Base-by-base conservation (phyloP, 2,329 filamentous ascomycete species). In the Aaosphaeria arxii region DNA sequence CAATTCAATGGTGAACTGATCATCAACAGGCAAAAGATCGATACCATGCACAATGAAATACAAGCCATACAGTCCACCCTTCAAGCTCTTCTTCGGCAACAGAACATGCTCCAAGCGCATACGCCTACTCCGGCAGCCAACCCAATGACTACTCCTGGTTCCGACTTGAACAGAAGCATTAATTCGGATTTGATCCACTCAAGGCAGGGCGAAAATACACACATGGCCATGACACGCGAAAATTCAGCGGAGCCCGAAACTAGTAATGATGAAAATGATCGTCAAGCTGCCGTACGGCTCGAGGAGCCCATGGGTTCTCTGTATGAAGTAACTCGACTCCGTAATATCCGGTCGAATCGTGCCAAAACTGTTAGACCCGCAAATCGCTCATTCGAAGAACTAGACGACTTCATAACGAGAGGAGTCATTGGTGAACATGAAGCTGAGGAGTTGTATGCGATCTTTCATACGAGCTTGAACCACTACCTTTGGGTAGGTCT, bases 191-290 rank as follows among this genome's bases (percentile, higher is more conserved):
- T 9, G 33, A 36, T 9, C 33, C 9, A 36, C n/a, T n/a, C 9
- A 9, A 17, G 58, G 55, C 17, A 53, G 60, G 36, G 56, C 66
- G 40, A 54, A 62, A 17, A 57, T 57, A 7, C 59, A 63, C 57
- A 58, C 5, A 66, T 67, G 61, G 63, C 62, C 30, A 67, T 67
- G 61, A 67, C 63, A 6, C 55, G 64, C 32, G 65, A 67, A 38
- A 64, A 63, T 28, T 66, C 63, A 4, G 53, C 60, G 11, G 65
- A 66, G 40, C 63, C 50, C 29, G 5, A 7, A 11, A 24, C 11
- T 9, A 28, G 17, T n/a, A 9, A 40, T 4, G 60, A 63, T 40
- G 62, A 64, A 13, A 48, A 59, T 32, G 51, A 52, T n/a, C 49
- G 65, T 7, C 59, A 63, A 0, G 57, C 58, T 32, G 65, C 63